A percentile compares a stretch with the other conserved stretches of the same genome.
Conservation (phyloP, 2,329 filamentous ascomycete genomes). For the Neonectria coccinea region DNA sequence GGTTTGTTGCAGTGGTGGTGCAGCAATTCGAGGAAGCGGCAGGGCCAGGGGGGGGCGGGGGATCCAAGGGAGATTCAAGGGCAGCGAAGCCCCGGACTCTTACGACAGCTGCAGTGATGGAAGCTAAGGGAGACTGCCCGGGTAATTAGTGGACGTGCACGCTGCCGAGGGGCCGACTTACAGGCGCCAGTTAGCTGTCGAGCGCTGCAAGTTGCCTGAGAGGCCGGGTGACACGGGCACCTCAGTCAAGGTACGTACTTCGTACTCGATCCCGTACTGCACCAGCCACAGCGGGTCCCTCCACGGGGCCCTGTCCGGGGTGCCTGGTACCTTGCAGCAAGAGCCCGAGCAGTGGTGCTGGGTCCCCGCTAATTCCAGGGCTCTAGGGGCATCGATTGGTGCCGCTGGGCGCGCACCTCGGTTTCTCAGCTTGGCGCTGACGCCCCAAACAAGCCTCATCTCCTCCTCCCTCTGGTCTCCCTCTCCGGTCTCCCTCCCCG, state of each 20-base stretch:
- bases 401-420: not conserved
- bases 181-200: conserved; percentile 2
- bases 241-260: not conserved
- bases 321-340: conserved; percentile 24
- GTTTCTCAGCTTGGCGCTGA: conserved; percentile 25
- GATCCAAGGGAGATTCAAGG: conserved; percentile 2
- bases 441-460: conserved; percentile 46
- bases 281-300: conserved; percentile 26
- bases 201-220: conserved; percentile 5
- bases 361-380: conserved; percentile 2
- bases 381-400: not conserved
- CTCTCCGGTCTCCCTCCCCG: not conserved
- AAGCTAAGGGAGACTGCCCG: not conserved
- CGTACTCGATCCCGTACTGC: conserved; percentile 4
- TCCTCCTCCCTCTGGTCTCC: conserved; percentile 28
- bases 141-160: conserved; percentile 13
- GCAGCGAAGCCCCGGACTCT: not conserved
- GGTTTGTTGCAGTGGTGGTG: conserved; percentile 5
- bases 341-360: conserved; percentile 9
- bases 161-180: conserved; percentile 26
- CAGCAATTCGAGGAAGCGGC: not conserved
- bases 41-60: not conserved
- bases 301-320: not conserved
- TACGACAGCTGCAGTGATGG: not conserved
- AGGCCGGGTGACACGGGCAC: too few relatives aligned